Conservation (phyloP, 2,329 filamentous ascomycete genomes). For the Amauroascus niger region DNA sequence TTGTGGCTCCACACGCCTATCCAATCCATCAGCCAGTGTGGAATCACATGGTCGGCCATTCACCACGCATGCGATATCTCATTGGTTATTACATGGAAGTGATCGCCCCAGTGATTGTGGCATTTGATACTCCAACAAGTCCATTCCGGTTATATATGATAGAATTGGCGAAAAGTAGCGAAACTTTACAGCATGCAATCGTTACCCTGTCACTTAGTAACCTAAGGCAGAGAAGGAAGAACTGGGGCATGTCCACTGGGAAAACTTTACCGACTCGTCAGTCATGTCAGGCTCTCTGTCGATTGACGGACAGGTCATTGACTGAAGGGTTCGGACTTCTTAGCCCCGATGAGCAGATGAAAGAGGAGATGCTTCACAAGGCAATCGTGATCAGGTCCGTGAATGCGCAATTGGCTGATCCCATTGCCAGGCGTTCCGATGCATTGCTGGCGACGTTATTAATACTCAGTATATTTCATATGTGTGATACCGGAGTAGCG, state of each 20-base stretch:
- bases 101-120: constrained; percentile 84
- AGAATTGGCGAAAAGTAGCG: constrained; percentile 64
- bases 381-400: constrained; percentile 71
- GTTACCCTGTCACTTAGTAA: constrained; percentile 85
- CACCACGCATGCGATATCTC: constrained; percentile 73
- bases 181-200: constrained; percentile 83
- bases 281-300: constrained; percentile 40
- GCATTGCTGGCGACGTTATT: constrained; percentile 80
- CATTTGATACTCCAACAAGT: constrained; percentile 76
- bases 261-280: constrained; percentile 43
- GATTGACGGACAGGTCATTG: constrained; percentile 32
- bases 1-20: neutral
- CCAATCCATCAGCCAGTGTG: constrained; percentile 31
- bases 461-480: constrained; percentile 81
- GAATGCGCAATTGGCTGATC: constrained; percentile 73
- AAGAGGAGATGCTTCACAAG: constrained; percentile 76
- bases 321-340: constrained; percentile 35
- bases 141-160: constrained; percentile 79
- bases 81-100: constrained; percentile 90
- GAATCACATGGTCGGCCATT: constrained; percentile 47
- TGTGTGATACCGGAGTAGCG: constrained; percentile 84
- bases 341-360: constrained; percentile 50
- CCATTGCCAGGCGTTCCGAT: constrained; percentile 65
- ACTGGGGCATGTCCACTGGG: constrained; percentile 46
- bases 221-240: constrained; percentile 64